phyloP scores from a whole-genome alignment of 2,329 filamentous ascomycete species.

The Colletotrichum paranaense region DNA sequence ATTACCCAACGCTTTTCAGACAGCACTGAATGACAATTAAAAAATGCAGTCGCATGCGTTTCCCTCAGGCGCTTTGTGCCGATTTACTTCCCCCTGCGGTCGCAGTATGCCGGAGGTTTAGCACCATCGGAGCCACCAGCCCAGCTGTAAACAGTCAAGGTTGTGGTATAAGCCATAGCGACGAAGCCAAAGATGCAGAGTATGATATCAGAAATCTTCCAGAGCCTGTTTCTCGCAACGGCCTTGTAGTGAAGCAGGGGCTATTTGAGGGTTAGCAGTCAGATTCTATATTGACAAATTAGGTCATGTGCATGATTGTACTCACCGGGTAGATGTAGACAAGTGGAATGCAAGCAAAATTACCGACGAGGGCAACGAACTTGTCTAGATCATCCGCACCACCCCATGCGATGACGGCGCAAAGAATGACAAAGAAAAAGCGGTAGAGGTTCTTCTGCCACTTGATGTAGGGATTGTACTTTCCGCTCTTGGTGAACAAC shows the following conservation, averaged over 20 bases:
- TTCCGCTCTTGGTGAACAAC: slow-evolving; percentile 92
- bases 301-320: slow-evolving; percentile 39
- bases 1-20: slow-evolving; percentile 31
- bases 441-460: slow-evolving; percentile 99
- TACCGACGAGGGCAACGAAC: slow-evolving; percentile 80
- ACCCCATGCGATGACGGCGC: slow-evolving; percentile 88
- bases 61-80: neutral
- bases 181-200: slow-evolving; percentile 86
- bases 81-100: slow-evolving; percentile 45
- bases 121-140: slow-evolving; percentile 64
- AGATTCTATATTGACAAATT: slow-evolving; percentile 24
- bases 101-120: slow-evolving; percentile 65
- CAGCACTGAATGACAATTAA: slow-evolving; percentile 6
- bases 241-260: slow-evolving; percentile 90
- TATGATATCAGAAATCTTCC: slow-evolving; percentile 77
- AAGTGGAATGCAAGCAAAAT: slow-evolving; percentile 78
- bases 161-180: slow-evolving; percentile 93
- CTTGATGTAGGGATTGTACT: slow-evolving; percentile 98
- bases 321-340: slow-evolving; percentile 95
- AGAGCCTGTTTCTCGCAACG: slow-evolving; percentile 75
- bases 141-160: slow-evolving; percentile 90
- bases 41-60: slow-evolving; percentile 5
- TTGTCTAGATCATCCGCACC: slow-evolving; percentile 92
- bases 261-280: slow-evolving; percentile 61
- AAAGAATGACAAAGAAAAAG: slow-evolving; percentile 90